Evolutionary conservation across 805 yeast species (phyloP), one percentile per base, ranked within the genome.

Genomic region (Candida ulmi): DNA sequence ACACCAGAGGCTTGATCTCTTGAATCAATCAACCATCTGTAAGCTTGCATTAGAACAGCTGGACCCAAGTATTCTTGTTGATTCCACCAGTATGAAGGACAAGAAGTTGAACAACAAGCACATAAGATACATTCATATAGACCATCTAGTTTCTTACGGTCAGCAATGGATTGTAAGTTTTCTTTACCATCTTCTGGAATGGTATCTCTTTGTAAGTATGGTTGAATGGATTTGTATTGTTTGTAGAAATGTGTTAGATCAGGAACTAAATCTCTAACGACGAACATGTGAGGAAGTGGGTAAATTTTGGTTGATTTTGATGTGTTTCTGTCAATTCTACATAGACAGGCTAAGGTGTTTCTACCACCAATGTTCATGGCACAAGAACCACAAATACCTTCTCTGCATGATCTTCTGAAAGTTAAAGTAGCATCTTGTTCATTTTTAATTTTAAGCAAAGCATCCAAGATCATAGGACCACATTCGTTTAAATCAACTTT

Each of bases 41-140:
- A 93, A 40, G 98, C 97, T 75, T 93, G 99, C 96, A 93, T 86
- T 65, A 93, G 77, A 40, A 93, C 98, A 24, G 99, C 99, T 19
- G 99, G 99, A 42, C 99, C 99, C 55, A 93, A 72, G 69, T 93
- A 93, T 73, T 93, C 95, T 69, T 90, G 95, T 71, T 88, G 96
- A 71, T 93, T 93, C 99, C 99, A 93, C 99, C 99, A 93, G 77
- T 93, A 93, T 3, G 98, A 90, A 39, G 99, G 99, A 73, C 99
- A 93, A 16, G 98, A 82, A 38, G 99, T 93, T 27, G 97, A 90
- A 69, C 99, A 91, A 71, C 99, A 90, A 11, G 99, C 99, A 72
- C 99, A 91, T 61, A 91, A 72, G 57, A 91, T 91, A 74, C 99
- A 91, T 71, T 91, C 98, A 71, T 91, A 91, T 52, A 93, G 70